Percentiles rank a stretch among this genome's conserved stretches.
Evolutionary conservation across 495 filamentous ascomycete genomes (phyloP).

Genomic region (Lasiosphaeris hirsuta): DNA sequence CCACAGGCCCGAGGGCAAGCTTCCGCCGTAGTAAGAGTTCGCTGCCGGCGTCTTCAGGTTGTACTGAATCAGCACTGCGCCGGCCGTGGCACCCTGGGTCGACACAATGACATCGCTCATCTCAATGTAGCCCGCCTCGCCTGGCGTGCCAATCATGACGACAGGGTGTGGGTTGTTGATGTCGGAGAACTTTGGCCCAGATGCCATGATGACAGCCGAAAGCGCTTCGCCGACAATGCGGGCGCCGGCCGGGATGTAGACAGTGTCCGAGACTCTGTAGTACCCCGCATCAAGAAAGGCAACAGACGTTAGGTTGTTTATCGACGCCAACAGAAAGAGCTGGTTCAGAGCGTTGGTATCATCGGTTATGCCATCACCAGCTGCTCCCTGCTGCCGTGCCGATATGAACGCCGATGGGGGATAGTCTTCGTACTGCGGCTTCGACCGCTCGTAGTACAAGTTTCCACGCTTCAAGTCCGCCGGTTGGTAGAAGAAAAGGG

Average conservation of each 20-base stretch:
- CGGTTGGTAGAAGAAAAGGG: neutral
- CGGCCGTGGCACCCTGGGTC: conserved; percentile 38
- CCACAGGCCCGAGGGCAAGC: conserved; percentile 76
- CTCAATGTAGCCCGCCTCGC: conserved; percentile 53
- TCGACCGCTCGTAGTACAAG: conserved; percentile 56
- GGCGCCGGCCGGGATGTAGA: conserved; percentile 49
- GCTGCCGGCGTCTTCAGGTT: conserved; percentile 54
- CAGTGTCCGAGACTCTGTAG: conserved; percentile 34
- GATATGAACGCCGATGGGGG: conserved; percentile 56
- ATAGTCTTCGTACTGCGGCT: conserved; percentile 66
- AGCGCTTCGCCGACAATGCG: conserved; percentile 44
- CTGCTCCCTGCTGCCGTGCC: conserved; percentile 66
- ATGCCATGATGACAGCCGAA: conserved; percentile 38
- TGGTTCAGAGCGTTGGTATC: conserved; percentile 34
- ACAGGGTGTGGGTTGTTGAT: conserved; percentile 61
- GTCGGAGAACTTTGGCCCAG: conserved; percentile 45
- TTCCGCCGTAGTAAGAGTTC: conserved; percentile 14
- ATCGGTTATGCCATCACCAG: conserved; percentile 68
- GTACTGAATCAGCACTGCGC: conserved; percentile 75
- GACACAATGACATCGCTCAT: conserved; percentile 52
- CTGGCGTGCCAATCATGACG: conserved; percentile 68
- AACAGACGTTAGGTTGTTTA: conserved; percentile 32
- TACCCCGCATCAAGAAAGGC: conserved; percentile 26
- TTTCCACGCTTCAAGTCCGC: neutral
- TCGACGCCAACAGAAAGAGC: neutral